A percentile compares a stretch with the other conserved stretches of the same genome.
These are phyloP conservation scores for Penicillium herquei DNA, from an alignment of 495 filamentous ascomycete species.

Conservation along the genomic window DNA sequence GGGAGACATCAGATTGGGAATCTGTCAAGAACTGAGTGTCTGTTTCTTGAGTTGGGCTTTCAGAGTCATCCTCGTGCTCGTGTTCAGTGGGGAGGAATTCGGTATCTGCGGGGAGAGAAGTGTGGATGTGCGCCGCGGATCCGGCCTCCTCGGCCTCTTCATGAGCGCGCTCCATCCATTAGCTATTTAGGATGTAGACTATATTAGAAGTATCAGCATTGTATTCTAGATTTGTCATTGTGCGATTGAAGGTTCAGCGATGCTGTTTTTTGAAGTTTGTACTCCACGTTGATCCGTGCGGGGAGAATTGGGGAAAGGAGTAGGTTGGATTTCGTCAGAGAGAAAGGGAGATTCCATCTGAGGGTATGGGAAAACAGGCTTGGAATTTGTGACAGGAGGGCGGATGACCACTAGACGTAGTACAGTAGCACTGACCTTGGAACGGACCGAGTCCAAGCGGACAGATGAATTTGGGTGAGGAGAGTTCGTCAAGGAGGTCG, in stretches of 20 bases:
- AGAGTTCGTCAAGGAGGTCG: neutral
- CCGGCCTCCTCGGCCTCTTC: slow-evolving; percentile 35
- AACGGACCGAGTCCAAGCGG: slow-evolving; percentile 5
- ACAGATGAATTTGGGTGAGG: neutral
- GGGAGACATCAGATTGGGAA: neutral
- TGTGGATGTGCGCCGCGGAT: slow-evolving; percentile 18
- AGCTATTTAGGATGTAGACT: slow-evolving; percentile 14
- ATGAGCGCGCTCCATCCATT: slow-evolving; percentile 46
- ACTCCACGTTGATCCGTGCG: neutral
- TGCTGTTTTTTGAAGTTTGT: neutral
- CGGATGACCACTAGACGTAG: neutral
- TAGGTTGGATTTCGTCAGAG: neutral
- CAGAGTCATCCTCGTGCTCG: no score
- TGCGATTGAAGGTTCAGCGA: neutral
- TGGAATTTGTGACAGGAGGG: neutral
- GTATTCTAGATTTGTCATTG: neutral
- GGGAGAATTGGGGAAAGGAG: neutral
- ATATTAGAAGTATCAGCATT: neutral
- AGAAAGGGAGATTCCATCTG: neutral
- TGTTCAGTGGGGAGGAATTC: no score
- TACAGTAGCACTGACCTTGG: slow-evolving; percentile 5
- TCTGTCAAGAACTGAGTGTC: no score
- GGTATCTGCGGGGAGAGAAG: no score
- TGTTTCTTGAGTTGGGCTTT: no score
- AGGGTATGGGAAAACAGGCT: neutral